A percentile compares a stretch with the other conserved stretches of the same genome.
These are phyloP conservation scores for Kalanchoe fedtschenkoi DNA, from an alignment of 164 flowering plant species.

Conservation along the genomic window DNA sequence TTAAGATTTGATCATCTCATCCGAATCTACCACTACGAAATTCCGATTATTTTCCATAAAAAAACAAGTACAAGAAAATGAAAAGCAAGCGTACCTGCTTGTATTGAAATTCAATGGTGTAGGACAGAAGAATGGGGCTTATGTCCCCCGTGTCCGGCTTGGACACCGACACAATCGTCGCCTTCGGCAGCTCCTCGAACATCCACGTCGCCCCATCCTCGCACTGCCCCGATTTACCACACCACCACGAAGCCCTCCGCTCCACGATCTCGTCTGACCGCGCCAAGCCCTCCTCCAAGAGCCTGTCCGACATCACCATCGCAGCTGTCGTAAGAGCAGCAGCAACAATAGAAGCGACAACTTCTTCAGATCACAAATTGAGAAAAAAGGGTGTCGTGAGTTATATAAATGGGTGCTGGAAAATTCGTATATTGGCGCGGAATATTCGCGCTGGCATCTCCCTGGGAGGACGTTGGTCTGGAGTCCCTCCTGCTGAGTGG, in stretches of 20 bases:
- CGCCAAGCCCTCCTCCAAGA: not conserved
- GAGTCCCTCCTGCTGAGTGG: not conserved
- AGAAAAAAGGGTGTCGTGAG: not conserved
- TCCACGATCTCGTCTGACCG: not conserved
- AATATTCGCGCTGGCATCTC: not conserved
- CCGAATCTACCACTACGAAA: no score
- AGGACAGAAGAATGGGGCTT: constrained; percentile 69
- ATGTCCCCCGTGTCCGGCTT: constrained; percentile 75
- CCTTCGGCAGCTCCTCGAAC: constrained; percentile 76
- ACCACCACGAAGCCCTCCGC: not conserved
- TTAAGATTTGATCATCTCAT: no score
- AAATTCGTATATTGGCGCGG: constrained; percentile 4
- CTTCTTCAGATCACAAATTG: not conserved
- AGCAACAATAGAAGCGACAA: no score
- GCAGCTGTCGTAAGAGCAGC: no score
- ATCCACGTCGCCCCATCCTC: constrained; percentile 27
- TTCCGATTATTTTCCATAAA: no score
- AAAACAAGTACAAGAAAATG: not conserved
- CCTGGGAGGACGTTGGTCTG: not conserved
- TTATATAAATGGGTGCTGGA: not conserved
- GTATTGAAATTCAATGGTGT: constrained; percentile 72
- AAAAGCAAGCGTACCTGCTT: constrained; percentile 39
- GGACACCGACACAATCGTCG: constrained; percentile 67
- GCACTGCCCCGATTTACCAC: not conserved
- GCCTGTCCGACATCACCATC: not conserved